Evolutionary conservation across 139 green algal genomes (phyloP).

Genomic region (Prasinococcaceae sp.): DNA sequence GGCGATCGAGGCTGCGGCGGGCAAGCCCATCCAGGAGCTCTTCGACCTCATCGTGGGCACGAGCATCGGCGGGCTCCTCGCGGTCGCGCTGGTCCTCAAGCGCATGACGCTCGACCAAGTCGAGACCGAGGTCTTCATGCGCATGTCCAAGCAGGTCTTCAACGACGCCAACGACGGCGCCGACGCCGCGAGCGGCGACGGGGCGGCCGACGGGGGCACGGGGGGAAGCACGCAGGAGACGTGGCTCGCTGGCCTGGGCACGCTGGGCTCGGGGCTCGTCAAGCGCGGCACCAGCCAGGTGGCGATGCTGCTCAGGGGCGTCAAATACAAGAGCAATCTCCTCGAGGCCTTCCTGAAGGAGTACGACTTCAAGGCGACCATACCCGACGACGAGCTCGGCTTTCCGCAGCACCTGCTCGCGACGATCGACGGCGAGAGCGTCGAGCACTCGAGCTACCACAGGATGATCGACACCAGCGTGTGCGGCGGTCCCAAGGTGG

Average conservation of each 20-base stretch:
- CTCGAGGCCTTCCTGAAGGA: no score
- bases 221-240: no score
- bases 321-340: conserved; percentile 43
- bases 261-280: no score
- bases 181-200: background rate
- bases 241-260: no score
- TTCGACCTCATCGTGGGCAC: conserved; percentile 76
- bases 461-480: no score
- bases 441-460: no score
- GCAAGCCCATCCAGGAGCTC: conserved; percentile 46
- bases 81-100: conserved; percentile 54
- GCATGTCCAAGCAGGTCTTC: conserved; percentile 42
- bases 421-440: no score
- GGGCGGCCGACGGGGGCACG: no score
- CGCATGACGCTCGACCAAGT: conserved; percentile 53
- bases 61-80: conserved; percentile 73
- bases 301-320: conserved; percentile 43
- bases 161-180: background rate
- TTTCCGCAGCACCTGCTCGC: conserved; percentile 42
- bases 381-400: conserved; percentile 6
- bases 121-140: conserved; percentile 81
- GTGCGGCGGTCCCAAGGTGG: conserved; percentile 23
- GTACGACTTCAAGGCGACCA: no score
- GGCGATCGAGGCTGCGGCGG: conserved; percentile 47
- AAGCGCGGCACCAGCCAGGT: conserved; percentile 84